Evolutionary conservation across 352 stramenopile genomes (phyloP), one percentile per base, ranked within the genome.

Genomic region (Globisporangium orthogonon): DNA sequence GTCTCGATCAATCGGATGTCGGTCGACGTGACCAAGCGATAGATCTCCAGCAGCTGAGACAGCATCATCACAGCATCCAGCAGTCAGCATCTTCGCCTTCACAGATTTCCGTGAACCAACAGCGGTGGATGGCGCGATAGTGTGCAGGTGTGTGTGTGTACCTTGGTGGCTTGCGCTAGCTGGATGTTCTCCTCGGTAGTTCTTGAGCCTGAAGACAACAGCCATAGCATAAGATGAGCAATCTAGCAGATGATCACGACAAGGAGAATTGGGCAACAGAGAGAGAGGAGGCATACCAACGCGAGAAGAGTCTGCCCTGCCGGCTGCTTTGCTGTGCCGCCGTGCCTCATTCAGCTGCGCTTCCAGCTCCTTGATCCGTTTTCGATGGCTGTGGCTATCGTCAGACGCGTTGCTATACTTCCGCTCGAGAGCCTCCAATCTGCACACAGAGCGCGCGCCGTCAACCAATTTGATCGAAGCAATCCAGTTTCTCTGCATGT

Each of bases 1-100:
- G 73, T 62, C 54, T 89, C 74, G 47, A 91, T 90, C 39, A 94
- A 47, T 18, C 68, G 76, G 60, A 94, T 85, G 40, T 94, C 76
- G 2, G 78, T 87, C 52, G 78, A 89, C 15, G 82, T 89, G 44
- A 92, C 70, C 2, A 91, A 50, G 9, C 84, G 80, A 31, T 94
- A 94, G 33, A 92, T 46, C 40, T 91, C 71, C 54, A 94, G 57
- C 1, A 94, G 67, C 84, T 94, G 48, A 63, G 37, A n/a, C 13
- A 65, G 17, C 33, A 57, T 18, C 29, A 18, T 47, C 17, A 15
- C 9, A 33, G 17, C 6, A 7, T 43, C 40, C n/a, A 52, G 13
- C 15, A 45, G 14, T 35, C 11, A 54, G 35, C 11, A 17, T 48
- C 14, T 15, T 45, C 13, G 14, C 13, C 15, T 52, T 13, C 17